Evolutionary conservation across 345 rosid genomes (phyloP).

Genomic region (Ricinus communis): DNA sequence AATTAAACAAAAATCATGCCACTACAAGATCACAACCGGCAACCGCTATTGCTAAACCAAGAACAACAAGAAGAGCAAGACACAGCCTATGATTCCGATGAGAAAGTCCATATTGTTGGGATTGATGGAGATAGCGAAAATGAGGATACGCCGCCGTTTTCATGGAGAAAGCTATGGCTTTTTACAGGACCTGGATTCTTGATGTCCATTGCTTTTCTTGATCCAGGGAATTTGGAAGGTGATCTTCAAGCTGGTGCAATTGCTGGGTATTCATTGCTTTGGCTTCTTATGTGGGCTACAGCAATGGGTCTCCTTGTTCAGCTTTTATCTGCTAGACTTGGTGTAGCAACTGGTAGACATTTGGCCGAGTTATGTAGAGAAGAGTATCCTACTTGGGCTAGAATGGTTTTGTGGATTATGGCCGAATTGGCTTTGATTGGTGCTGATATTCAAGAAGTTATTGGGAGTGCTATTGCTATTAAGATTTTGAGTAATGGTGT

Average conservation of each 20-base stretch:
- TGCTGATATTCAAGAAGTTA: conserved; percentile 92
- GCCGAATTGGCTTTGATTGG: conserved; percentile 90
- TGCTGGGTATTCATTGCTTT: conserved; percentile 87
- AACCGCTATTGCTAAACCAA: conserved; percentile 36
- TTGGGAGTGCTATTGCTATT: conserved; percentile 91
- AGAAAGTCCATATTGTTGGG: conserved; percentile 65
- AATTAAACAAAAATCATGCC: conserved; percentile 13
- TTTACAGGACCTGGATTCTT: conserved; percentile 94
- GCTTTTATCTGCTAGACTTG: conserved; percentile 82
- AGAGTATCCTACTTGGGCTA: conserved; percentile 88
- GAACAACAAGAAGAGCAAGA: conserved; percentile 40
- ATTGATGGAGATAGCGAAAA: conserved; percentile 18
- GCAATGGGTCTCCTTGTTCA: conserved; percentile 89
- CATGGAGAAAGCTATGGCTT: conserved; percentile 90
- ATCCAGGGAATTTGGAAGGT: conserved; percentile 94
- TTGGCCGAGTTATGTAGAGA: conserved; percentile 91
- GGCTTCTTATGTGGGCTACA: conserved; percentile 96
- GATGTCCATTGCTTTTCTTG: conserved; percentile 93
- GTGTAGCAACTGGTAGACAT: conserved; percentile 88
- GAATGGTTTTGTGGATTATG: conserved; percentile 80
- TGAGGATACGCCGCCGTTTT: conserved; percentile 65
- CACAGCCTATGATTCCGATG: conserved; percentile 64
- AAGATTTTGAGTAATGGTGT: conserved; percentile 75
- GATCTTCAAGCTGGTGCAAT: conserved; percentile 94
- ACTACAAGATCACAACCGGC: conserved; percentile 15